Base-by-base conservation (phyloP, 2,329 filamentous ascomycete species). In the Sclerotinia sclerotiorum region DNA sequence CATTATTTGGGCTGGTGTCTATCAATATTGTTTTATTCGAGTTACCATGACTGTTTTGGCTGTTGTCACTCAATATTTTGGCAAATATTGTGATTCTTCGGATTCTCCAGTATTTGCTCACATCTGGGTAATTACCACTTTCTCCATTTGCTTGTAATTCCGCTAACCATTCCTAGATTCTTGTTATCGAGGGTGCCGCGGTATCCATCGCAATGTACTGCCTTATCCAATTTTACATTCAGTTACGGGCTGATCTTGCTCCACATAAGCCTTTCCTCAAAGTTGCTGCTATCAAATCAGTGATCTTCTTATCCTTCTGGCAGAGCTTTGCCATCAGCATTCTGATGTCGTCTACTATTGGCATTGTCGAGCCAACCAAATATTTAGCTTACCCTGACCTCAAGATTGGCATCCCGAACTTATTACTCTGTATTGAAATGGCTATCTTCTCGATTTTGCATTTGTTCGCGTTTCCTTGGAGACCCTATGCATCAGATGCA, bases 261-360 rank as follows among this genome's bases (percentile, higher is more conserved):
- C 84, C 89, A 66, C 87, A 96, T 76, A 84, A 81, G 24, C 90
- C 92, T 0, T 90, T 94, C 72, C 79, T 94, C 72, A 97, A 97
- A 79, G 88, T 97, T 35, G 77, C 93, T 27, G 90, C 92, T 75
- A 95, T 97, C 80, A 97, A 97, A 79, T 84, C 96, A 39, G 92
- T 96, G 76, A 93, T 97, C 75, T 97, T 97, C 82, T 84, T 97
- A 73, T 93, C 90, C 48, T 96, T 96, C 79, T 97, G 93, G 93
- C 93, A 97, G 76, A 83, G 81, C 79, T 84, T 84, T 74, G 73
- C 87, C 64, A 88, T 91, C 72, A 87, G 84, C 27, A 82, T 90
- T 69, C 80, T 90, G 27, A 85, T 85, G 24, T 77, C 76, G 80
- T 84, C 78, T 3, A 80, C 82, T 5, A 79, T 82, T 71, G 84